Conservation (phyloP, 176 grass and related monocot species). For the Phragmites australis region DNA sequence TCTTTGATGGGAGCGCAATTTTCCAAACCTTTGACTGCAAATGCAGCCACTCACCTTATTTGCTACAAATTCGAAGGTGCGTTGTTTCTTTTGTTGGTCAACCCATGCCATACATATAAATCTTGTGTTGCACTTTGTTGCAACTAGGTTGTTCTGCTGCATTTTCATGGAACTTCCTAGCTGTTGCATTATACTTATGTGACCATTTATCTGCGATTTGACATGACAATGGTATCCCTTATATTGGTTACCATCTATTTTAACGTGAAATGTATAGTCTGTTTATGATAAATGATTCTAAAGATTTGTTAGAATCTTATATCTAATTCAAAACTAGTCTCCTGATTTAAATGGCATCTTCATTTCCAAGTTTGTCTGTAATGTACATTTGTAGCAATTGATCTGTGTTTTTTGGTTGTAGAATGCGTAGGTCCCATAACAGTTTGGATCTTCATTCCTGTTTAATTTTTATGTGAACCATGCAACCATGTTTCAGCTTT, state of each 20-base stretch:
- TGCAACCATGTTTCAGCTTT: background rate
- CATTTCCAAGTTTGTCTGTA: background rate
- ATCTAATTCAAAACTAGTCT: background rate
- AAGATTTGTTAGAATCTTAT: background rate
- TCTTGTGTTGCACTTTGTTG: background rate
- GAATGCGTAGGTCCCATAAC: background rate
- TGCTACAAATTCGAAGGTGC: slow-evolving; percentile 95
- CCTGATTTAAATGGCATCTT: background rate
- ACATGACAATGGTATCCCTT: background rate
- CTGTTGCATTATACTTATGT: background rate
- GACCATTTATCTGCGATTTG: background rate
- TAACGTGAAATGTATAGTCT: background rate
- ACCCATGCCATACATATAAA: slow-evolving; percentile 8
- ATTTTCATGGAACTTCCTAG: background rate
- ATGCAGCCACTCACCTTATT: slow-evolving; percentile 76
- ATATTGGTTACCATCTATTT: background rate
- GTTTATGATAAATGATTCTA: slow-evolving; percentile 1
- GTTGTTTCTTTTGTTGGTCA: slow-evolving; percentile 22
- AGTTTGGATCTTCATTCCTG: background rate
- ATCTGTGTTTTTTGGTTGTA: slow-evolving; percentile 8
- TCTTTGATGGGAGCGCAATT: slow-evolving; percentile 86
- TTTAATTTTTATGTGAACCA: slow-evolving; percentile 19
- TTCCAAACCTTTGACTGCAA: slow-evolving; percentile 73
- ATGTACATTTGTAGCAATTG: background rate
- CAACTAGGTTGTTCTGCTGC: background rate